Base-by-base conservation (phyloP, 2,329 filamentous ascomycete genomes). In the Colletotrichum euphorbiae region DNA sequence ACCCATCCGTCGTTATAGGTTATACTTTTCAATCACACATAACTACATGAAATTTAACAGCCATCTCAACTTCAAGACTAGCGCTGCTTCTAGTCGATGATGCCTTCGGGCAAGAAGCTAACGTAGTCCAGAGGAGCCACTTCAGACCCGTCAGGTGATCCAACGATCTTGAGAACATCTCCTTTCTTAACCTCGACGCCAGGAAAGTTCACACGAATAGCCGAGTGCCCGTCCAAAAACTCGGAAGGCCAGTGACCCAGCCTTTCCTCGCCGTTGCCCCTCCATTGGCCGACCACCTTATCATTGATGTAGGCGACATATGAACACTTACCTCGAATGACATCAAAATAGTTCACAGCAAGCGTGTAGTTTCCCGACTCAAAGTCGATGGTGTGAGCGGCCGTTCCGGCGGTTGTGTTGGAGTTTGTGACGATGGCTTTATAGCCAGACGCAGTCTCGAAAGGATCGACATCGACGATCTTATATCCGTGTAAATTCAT, bases 41-140 rank as follows among this genome's bases (percentile, higher is more conserved):
- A 8, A 28, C 28, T 7, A 28, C 28, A 7, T 28, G 6, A 28
- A 28, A 28, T 28, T 28, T 2, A 8, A 28, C 7, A 28, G 28
- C 28, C 28, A 28, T 28, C 28, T 28, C 6, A 28, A 28, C 1
- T 38, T 38, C 9, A 38, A 38, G 11, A 38, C 36, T 45, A 38
- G 31, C n/a, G 31, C 31, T 31, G 9, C 36, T 42, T 36, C 42
- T 60, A 69, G 36, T 69, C 61, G 9, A 66, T 45, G 24, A 87
- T 75, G 0, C 87, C 88, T 3, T 76, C 73, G 0, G 90, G 90
- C 66, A 92, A 74, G 55, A 93, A 77, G 4, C 84, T 84, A 46
- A 92, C 77, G 75, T 92, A 92, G 78, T 93, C 90, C 69, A 93
- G 61, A 4, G 90, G 88, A 58, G 90, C 90, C 11, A 83, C 83